Evolutionary conservation across 169 alveolate species (phyloP).

Genomic region (Plasmodium malariae): DNA sequence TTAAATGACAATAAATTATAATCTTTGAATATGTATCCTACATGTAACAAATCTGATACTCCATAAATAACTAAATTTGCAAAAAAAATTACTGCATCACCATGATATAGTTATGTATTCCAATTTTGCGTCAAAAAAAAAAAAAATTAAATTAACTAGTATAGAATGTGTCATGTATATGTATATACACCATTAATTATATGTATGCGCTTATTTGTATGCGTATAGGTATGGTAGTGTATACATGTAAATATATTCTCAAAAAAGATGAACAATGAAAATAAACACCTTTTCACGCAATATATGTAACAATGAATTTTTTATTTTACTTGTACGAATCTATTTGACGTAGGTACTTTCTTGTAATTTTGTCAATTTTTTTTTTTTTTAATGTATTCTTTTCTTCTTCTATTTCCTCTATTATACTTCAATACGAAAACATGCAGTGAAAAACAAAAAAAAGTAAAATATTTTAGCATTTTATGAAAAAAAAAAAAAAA

Average conservation of each 20-base stretch:
- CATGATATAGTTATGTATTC: too few relatives aligned
- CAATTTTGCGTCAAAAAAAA: background rate
- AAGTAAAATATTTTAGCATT: background rate
- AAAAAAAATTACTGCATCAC: background rate
- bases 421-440: slow-evolving; percentile 24
- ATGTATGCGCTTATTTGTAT: background rate
- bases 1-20: background rate
- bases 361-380: slow-evolving; percentile 73
- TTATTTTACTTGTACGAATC: slow-evolving; percentile 71
- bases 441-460: slow-evolving; percentile 13
- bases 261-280: background rate
- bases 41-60: background rate
- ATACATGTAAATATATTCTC: background rate
- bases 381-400: slow-evolving; percentile 37
- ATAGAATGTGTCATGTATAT: background rate
- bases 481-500: slow-evolving; percentile 11
- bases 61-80: background rate
- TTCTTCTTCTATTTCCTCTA: slow-evolving; percentile 61
- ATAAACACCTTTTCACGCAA: background rate
- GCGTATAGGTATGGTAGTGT: background rate
- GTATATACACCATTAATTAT: background rate
- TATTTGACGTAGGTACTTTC: slow-evolving; percentile 59
- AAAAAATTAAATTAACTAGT: too few relatives aligned
- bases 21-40: background rate
- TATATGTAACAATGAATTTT: background rate